These are phyloP conservation scores for Glycine soja DNA, from an alignment of 306 rosid species.

Conservation along the genomic window DNA sequence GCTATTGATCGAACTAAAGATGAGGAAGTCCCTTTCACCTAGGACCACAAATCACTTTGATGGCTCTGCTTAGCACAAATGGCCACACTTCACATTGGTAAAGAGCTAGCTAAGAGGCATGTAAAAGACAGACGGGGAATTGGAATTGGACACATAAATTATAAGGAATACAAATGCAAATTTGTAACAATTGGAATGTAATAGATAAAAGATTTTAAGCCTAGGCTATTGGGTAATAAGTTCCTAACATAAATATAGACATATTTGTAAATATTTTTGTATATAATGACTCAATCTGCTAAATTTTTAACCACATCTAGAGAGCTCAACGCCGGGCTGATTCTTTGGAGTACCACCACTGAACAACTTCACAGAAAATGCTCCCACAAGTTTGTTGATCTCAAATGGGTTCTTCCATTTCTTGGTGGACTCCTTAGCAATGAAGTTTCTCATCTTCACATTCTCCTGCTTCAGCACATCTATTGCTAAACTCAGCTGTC, in stretches of 20 bases:
- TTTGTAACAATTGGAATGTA: constrained; percentile 6
- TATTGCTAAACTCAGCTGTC: constrained; percentile 76
- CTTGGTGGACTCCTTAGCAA: constrained; percentile 52
- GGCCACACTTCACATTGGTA: background rate
- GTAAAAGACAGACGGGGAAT: background rate
- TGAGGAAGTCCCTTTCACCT: background rate
- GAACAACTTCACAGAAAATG: constrained; percentile 61
- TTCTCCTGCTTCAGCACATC: constrained; percentile 79
- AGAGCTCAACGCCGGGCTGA: constrained; percentile 56
- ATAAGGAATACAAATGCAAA: constrained; percentile 1
- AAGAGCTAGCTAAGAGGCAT: background rate
- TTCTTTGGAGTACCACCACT: constrained; percentile 51
- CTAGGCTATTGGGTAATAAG: background rate
- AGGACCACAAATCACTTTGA: constrained; percentile 15
- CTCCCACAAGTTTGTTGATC: constrained; percentile 59
- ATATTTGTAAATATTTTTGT: constrained; percentile 32
- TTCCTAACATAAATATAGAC: constrained; percentile 46
- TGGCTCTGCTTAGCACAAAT: constrained; percentile 4
- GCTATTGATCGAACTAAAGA: background rate
- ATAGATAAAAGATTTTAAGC: constrained; percentile 13
- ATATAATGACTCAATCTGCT: constrained; percentile 32
- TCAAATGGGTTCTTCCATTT: constrained; percentile 63
- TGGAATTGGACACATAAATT: background rate
- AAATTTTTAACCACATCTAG: constrained; percentile 47
- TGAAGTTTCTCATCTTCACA: constrained; percentile 59